These are phyloP conservation scores for Acer campestre DNA, from an alignment of 345 rosid genomes.

Conservation along the genomic window DNA sequence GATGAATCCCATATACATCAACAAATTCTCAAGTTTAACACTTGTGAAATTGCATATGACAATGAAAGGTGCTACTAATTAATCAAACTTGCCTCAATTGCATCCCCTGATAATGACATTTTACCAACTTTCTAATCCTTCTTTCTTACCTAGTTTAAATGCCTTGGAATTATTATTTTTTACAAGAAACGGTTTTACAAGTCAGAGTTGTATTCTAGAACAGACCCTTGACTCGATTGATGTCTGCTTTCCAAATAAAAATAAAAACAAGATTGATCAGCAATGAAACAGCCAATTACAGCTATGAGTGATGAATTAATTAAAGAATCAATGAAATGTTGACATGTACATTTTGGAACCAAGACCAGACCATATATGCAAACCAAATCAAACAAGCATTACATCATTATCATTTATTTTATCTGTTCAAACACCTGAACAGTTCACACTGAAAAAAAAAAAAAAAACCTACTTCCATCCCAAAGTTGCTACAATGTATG, in stretches of 20 bases:
- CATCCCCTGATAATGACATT: background rate
- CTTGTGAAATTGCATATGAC: no score
- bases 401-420: constrained; percentile 22
- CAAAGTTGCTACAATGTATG: background rate
- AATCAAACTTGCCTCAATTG: background rate
- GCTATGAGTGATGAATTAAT: background rate
- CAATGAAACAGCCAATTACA: no score
- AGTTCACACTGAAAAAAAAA: constrained; percentile 6
- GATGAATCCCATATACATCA: background rate
- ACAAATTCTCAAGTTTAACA: background rate
- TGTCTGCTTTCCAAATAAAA: background rate
- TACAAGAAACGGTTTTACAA: background rate
- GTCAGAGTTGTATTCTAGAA: no score
- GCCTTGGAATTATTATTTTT: background rate
- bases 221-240: no score
- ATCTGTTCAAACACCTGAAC: constrained; percentile 23
- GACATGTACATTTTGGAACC: background rate
- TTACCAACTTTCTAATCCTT: no score
- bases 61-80: no score
- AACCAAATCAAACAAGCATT: constrained; percentile 9
- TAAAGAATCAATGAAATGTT: constrained; percentile 26
- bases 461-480: background rate
- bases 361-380: background rate
- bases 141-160: background rate
- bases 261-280: background rate